These are phyloP conservation scores for Phytopythium oedochilum DNA, from an alignment of 352 stramenopile species.

Conservation along the genomic window DNA sequence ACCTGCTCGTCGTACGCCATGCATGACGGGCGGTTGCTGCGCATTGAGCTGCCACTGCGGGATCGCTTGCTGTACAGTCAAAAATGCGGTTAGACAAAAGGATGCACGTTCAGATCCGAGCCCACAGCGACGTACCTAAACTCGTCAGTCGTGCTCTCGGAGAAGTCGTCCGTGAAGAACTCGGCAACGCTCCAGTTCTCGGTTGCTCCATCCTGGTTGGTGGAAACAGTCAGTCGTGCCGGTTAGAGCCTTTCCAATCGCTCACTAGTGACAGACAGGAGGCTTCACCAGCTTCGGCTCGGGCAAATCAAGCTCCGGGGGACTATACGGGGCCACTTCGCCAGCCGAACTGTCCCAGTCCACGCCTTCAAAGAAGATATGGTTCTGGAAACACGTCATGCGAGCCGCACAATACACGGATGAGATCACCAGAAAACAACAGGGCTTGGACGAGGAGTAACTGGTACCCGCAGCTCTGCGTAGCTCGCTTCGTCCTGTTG, in stretches of 20 bases:
- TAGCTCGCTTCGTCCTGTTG: slow-evolving; percentile 65
- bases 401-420: neutral
- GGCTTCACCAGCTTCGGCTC: slow-evolving; percentile 51
- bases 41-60: slow-evolving; percentile 60
- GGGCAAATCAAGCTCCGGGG: slow-evolving; percentile 44
- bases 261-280: neutral
- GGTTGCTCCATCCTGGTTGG: slow-evolving; percentile 57
- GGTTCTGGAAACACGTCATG: slow-evolving; percentile 24
- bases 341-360: slow-evolving; percentile 62
- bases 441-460: neutral
- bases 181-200: slow-evolving; percentile 80
- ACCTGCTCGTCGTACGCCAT: slow-evolving; percentile 66
- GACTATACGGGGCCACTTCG: slow-evolving; percentile 51
- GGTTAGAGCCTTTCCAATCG: neutral
- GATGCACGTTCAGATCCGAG: too few species aligned
- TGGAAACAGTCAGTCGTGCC: neutral
- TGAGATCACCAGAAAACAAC: neutral
- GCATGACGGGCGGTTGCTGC: slow-evolving; percentile 42
- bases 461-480: slow-evolving; percentile 51
- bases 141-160: slow-evolving; percentile 64
- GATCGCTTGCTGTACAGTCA: slow-evolving; percentile 31
- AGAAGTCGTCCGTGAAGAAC: slow-evolving; percentile 81
- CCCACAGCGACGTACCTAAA: slow-evolving; percentile 51
- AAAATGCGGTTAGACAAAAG: too few species aligned
- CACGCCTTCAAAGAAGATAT: slow-evolving; percentile 77